phyloP scores from a whole-genome alignment of 225 moss, liverwort and hornwort species.

The Climacium dendroides region DNA sequence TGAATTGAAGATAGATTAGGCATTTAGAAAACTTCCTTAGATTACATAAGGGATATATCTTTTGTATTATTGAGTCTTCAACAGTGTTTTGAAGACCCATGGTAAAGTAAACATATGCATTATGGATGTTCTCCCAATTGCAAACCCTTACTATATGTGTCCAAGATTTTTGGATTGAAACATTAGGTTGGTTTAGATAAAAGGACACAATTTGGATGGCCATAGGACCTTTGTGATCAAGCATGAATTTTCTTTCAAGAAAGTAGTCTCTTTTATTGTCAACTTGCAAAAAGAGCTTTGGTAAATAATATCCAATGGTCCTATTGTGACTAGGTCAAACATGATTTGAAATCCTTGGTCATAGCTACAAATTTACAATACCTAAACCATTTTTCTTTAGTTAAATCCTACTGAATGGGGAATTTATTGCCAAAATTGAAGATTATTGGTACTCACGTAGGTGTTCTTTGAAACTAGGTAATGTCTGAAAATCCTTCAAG shows the following conservation, averaged over 20 bases:
- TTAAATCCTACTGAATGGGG: accelerated
- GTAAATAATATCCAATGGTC: neutral
- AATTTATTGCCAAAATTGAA: neutral
- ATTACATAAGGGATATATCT: neutral
- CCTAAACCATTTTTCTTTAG: neutral
- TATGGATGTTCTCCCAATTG: accelerated
- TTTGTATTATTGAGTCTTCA: no score
- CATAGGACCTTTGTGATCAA: no score
- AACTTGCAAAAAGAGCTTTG: neutral
- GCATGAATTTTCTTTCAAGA: no score
- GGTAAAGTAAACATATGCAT: neutral
- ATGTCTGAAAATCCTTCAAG: neutral
- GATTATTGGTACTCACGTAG: neutral
- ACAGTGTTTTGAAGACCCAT: neutral
- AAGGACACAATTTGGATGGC: neutral
- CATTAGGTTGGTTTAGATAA: neutral
- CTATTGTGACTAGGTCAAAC: no score
- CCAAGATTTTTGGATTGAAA: neutral
- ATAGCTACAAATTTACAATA: neutral
- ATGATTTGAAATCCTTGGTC: neutral
- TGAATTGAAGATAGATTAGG: neutral
- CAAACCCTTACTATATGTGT: accelerated
- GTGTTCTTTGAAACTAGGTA: neutral
- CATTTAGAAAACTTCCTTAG: neutral
- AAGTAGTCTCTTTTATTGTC: no score